Percentiles rank a stretch among this genome's conserved stretches.
These are phyloP conservation scores for Sonneratia caseolaris DNA, from an alignment of 345 rosid genomes.

Conservation along the genomic window DNA sequence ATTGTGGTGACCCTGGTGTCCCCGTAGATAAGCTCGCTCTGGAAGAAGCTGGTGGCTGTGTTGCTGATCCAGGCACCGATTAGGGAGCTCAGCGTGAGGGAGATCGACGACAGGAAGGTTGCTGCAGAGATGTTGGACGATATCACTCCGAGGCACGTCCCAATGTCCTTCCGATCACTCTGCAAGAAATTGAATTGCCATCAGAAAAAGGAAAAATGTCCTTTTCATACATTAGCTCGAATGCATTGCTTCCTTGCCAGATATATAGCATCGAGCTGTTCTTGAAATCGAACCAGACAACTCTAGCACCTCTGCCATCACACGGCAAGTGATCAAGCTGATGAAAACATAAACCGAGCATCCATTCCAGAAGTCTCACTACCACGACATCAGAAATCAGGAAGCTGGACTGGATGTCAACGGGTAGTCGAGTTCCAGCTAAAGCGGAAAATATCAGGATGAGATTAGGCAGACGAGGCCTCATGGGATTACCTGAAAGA, in stretches of 20 bases:
- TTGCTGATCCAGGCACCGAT: slow-evolving; percentile 83
- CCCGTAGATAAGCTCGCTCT: slow-evolving; percentile 46
- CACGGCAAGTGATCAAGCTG: too few species aligned
- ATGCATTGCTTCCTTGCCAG: too few species aligned
- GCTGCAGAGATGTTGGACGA: slow-evolving; percentile 55
- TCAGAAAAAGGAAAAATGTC: too few species aligned
- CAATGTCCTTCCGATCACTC: slow-evolving; percentile 18
- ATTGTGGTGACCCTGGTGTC: slow-evolving; percentile 62
- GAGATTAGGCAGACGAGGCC: background rate
- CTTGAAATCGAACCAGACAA: background rate
- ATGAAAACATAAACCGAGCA: too few species aligned
- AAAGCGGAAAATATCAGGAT: too few species aligned
- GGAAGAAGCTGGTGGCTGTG: slow-evolving; percentile 33
- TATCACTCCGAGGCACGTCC: slow-evolving; percentile 40
- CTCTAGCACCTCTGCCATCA: background rate
- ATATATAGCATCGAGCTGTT: background rate
- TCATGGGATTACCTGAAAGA: slow-evolving; percentile 34
- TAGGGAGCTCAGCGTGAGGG: slow-evolving; percentile 62
- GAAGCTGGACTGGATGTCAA: too few species aligned
- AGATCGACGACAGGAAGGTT: slow-evolving; percentile 54
- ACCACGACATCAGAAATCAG: too few species aligned
- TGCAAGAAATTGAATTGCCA: background rate
- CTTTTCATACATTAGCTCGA: too few species aligned
- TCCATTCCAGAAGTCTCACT: too few species aligned
- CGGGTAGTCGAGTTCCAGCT: too few species aligned